Conservation (phyloP, 2,329 filamentous ascomycete species). For the Fusarium sulawesiense region DNA sequence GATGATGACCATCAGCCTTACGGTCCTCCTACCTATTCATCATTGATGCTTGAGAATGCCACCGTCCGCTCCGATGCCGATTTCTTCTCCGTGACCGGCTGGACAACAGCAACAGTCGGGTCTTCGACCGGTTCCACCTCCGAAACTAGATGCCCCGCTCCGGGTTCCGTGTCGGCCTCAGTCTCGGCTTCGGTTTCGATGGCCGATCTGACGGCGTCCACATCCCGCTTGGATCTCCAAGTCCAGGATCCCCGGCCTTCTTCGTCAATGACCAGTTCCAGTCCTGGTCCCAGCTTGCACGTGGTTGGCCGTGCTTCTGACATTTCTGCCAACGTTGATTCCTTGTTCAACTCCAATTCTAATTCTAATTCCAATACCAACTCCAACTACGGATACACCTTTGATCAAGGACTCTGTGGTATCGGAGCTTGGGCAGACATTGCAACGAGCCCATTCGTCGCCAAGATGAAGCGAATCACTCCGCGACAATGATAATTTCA, state of each 20-base stretch:
- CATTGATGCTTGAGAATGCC: constrained; percentile 22
- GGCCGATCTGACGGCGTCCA: constrained; percentile 26
- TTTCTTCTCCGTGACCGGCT: constrained; percentile 23
- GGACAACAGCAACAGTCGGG: constrained; percentile 21
- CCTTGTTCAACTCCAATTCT: constrained; percentile 6
- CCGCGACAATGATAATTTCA: constrained; percentile 20
- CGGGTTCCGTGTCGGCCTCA: constrained; percentile 17
- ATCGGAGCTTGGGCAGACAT: constrained; percentile 42
- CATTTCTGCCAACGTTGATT: constrained; percentile 5
- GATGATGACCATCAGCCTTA: constrained; percentile 9
- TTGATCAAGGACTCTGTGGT: constrained; percentile 27
- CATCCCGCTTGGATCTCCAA: constrained; percentile 17
- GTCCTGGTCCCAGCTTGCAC: constrained; percentile 8
- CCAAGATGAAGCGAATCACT: constrained; percentile 26
- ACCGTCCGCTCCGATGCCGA: constrained; percentile 16
- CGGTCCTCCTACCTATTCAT: constrained; percentile 12
- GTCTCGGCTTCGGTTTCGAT: constrained; percentile 12
- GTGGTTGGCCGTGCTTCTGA: constrained; percentile 26
- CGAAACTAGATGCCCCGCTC: constrained; percentile 33
- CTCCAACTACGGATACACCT: constrained; percentile 8
- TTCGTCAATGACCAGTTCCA: constrained; percentile 8
- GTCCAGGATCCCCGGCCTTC: constrained; percentile 26
- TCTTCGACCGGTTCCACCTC: constrained; percentile 19
- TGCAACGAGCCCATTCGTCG: constrained; percentile 15
- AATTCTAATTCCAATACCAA: neutral